Percentiles rank a stretch among this genome's conserved stretches.
These are phyloP conservation scores for Psidium guajava DNA, from an alignment of 345 rosid genomes.

Conservation along the genomic window DNA sequence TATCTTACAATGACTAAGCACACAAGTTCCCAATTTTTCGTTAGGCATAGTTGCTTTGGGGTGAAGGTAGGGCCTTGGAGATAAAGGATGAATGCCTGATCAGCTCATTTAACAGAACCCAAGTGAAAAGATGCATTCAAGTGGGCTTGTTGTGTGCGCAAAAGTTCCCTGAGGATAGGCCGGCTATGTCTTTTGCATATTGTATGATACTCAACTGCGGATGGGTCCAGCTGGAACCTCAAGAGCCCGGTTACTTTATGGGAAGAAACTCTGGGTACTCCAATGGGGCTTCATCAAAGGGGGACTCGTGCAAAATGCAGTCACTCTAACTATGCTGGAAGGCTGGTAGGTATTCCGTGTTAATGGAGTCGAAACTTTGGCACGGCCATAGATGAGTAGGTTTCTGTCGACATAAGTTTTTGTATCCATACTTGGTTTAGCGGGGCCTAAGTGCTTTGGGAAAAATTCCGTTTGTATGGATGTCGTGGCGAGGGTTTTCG, in stretches of 20 bases:
- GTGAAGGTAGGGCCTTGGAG: background rate
- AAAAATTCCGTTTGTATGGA: no score
- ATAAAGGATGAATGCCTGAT: slow-evolving; percentile 4
- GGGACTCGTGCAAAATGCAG: background rate
- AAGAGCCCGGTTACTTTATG: background rate
- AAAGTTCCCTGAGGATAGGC: background rate
- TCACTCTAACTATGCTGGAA: background rate
- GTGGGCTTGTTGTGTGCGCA: background rate
- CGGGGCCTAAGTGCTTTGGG: background rate
- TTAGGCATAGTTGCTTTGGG: slow-evolving; percentile 20
- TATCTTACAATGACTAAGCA: background rate
- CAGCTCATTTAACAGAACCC: background rate
- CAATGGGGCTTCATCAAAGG: background rate
- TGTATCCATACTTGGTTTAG: background rate
- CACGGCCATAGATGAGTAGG: background rate
- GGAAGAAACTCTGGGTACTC: background rate
- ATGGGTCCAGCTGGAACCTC: background rate
- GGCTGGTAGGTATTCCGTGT: background rate
- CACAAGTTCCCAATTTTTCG: background rate
- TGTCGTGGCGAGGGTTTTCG: background rate
- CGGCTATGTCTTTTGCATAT: background rate
- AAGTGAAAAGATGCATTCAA: slow-evolving; percentile 4
- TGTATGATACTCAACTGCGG: background rate
- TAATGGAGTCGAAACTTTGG: background rate
- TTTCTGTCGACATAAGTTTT: background rate